phyloP scores from a whole-genome alignment of 164 flowering plant genomes.

The Macadamia tetraphylla region DNA sequence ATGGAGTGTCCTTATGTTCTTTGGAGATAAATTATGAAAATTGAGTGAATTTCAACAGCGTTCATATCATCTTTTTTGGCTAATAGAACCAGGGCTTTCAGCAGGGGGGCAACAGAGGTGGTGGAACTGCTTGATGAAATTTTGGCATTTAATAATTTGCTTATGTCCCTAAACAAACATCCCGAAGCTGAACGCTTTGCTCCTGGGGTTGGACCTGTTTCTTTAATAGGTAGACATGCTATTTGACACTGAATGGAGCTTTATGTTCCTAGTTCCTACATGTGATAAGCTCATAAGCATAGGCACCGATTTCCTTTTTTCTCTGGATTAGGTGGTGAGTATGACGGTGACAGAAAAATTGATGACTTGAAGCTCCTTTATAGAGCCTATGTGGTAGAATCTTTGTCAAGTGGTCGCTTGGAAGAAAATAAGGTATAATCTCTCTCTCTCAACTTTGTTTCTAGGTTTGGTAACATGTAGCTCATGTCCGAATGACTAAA shows the following conservation, averaged over 20 bases:
- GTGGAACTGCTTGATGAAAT: slow-evolving; percentile 70
- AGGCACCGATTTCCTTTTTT: slow-evolving; percentile 6
- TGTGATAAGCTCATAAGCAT: not conserved
- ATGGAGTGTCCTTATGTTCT: no score
- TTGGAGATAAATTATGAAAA: no score
- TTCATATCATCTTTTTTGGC: slow-evolving; percentile 7
- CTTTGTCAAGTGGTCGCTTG: slow-evolving; percentile 69
- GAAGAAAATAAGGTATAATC: slow-evolving; percentile 65
- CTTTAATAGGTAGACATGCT: slow-evolving; percentile 55
- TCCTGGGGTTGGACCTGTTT: slow-evolving; percentile 77
- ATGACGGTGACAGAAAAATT: slow-evolving; percentile 71
- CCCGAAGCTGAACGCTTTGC: slow-evolving; percentile 63
- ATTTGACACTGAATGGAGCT: slow-evolving; percentile 1
- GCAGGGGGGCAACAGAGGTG: slow-evolving; percentile 46
- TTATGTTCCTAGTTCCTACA: not conserved
- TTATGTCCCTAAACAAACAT: slow-evolving; percentile 58
- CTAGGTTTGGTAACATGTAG: no score
- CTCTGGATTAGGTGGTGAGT: slow-evolving; percentile 77
- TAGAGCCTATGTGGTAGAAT: slow-evolving; percentile 69
- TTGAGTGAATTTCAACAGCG: no score
- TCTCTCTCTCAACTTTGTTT: no score
- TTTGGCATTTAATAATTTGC: slow-evolving; percentile 56
- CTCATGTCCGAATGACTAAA: no score
- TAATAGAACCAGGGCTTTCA: slow-evolving; percentile 20
- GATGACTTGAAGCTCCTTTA: slow-evolving; percentile 89